Evolutionary conservation across 2,329 filamentous ascomycete species (phyloP).

Genomic region (Eurotiales sp.): DNA sequence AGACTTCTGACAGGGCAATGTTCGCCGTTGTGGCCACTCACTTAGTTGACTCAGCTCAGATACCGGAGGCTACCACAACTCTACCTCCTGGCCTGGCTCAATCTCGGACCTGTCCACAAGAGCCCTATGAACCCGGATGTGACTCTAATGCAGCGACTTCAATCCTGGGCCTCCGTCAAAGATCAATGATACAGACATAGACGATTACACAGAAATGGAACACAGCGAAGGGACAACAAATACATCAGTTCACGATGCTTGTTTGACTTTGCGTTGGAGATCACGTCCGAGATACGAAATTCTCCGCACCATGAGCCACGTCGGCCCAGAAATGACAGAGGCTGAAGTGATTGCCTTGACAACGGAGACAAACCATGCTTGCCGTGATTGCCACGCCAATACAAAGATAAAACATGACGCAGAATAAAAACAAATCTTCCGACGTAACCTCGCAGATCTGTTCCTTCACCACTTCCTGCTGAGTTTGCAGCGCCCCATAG

Average conservation of each 20-base stretch:
- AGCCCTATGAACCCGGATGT: neutral
- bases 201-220: neutral
- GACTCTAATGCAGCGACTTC: constrained; percentile 30
- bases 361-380: neutral
- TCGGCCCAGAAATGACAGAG: constrained; percentile 1
- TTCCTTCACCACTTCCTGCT: constrained; percentile 11
- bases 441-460: constrained; percentile 5
- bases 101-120: too few species aligned
- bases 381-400: neutral
- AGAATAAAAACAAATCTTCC: constrained; percentile 1
- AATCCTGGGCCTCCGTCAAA: constrained; percentile 50
- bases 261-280: too few species aligned
- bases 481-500: constrained; percentile 2
- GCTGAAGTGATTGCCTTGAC: neutral
- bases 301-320: constrained; percentile 6
- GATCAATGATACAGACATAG: constrained; percentile 39
- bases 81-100: neutral
- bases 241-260: constrained; percentile 6
- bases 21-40: neutral
- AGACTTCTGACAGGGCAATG: neutral
- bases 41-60: neutral
- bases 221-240: neutral
- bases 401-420: neutral
- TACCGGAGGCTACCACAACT: neutral
- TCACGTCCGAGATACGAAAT: constrained; percentile 2